phyloP scores from a whole-genome alignment of 345 rosid species.

The rapeseed (Brassica napus) region Da-Ae NC_063437.1:17834001-17834500 shows the following conservation, averaged over 20 bases:
- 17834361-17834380: too few relatives aligned
- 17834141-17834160: conserved; percentile 91
- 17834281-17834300: too few relatives aligned
- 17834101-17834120: conserved; percentile 61
- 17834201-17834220: too few relatives aligned
- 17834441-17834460: conserved; percentile 45
- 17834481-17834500: conserved; percentile 77
- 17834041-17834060: conserved; percentile 68
- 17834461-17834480: conserved; percentile 58
- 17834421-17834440: conserved; percentile 57
- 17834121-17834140: conserved; percentile 74
- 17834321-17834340: too few relatives aligned
- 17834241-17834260: too few relatives aligned
- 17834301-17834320: too few relatives aligned
- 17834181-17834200: not conserved
- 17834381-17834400: conserved; percentile 72
- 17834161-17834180: not conserved
- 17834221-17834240: too few relatives aligned
- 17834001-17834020: conserved; percentile 47
- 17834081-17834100: conserved; percentile 66
- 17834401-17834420: conserved; percentile 78
- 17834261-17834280: too few relatives aligned
- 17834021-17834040: conserved; percentile 54
- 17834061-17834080: conserved; percentile 85
- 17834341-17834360: too few relatives aligned